Conservation (phyloP, 2,329 filamentous ascomycete species). For the Taxawa tesnikishii region DNA sequence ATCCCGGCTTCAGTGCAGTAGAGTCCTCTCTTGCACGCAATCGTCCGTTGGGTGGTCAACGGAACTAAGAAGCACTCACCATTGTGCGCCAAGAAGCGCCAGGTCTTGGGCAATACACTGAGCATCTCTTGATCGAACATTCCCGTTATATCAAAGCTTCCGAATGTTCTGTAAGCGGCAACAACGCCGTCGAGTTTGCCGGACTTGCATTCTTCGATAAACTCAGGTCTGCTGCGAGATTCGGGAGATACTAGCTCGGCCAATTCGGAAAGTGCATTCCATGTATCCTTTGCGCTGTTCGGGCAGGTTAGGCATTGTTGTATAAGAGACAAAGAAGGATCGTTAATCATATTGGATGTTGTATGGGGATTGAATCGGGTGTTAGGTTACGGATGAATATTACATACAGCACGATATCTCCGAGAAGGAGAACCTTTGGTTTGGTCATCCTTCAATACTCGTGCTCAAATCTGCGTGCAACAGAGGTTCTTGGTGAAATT, state of each 20-base stretch:
- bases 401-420: constrained; percentile 47
- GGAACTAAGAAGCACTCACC: constrained; percentile 20
- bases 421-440: constrained; percentile 51
- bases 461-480: no score
- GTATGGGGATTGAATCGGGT: neutral
- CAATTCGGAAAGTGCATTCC: constrained; percentile 47
- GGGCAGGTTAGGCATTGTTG: no score
- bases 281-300: constrained; percentile 53
- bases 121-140: constrained; percentile 60
- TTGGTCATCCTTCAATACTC: no score
- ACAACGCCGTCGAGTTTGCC: constrained; percentile 54
- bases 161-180: constrained; percentile 60
- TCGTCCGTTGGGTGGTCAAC: neutral
- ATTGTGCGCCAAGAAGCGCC: constrained; percentile 30
- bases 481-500: no score
- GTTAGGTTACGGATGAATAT: neutral
- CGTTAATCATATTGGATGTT: no score
- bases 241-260: constrained; percentile 54
- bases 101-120: constrained; percentile 26
- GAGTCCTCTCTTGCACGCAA: neutral
- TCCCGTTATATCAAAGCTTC: constrained; percentile 53
- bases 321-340: no score
- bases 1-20: no score
- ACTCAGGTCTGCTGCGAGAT: constrained; percentile 51
- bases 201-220: constrained; percentile 54